Evolutionary conservation across 2,329 filamentous ascomycete species (phyloP).

Genomic region (Exophiala phaeomuriformis): DNA sequence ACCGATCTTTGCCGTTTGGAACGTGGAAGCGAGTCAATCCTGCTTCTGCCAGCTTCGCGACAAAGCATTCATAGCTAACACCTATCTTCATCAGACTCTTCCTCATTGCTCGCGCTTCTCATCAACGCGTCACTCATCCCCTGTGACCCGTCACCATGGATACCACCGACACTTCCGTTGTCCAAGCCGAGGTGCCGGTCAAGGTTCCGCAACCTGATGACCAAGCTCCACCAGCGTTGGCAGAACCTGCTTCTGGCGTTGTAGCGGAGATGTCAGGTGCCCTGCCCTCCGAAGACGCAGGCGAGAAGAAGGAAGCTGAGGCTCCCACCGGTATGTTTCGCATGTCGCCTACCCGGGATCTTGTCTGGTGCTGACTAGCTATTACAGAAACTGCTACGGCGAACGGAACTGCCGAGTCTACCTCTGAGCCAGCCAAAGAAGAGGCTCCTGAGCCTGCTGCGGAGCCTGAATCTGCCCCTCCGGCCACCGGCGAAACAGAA

Average conservation of each 20-base stretch:
- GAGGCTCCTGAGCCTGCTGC: slow-evolving; percentile 24
- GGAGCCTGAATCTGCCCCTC: slow-evolving; percentile 18
- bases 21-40: neutral
- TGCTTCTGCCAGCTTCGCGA: neutral
- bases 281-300: slow-evolving; percentile 34
- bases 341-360: slow-evolving; percentile 12
- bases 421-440: slow-evolving; percentile 26
- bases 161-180: slow-evolving; percentile 6
- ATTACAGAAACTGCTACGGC: slow-evolving; percentile 24
- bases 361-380: neutral
- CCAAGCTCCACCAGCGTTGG: slow-evolving; percentile 22
- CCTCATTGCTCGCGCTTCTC: neutral
- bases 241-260: slow-evolving; percentile 23
- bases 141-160: slow-evolving; percentile 12
- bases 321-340: slow-evolving; percentile 24
- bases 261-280: slow-evolving; percentile 25
- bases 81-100: slow-evolving; percentile 1
- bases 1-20: slow-evolving; percentile 1
- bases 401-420: slow-evolving; percentile 25
- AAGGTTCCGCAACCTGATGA: slow-evolving; percentile 24
- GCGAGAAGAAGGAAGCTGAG: slow-evolving; percentile 30
- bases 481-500: slow-evolving; percentile 15
- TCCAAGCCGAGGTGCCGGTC: slow-evolving; percentile 21
- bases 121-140: slow-evolving; percentile 13
- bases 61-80: slow-evolving; percentile 6